Conservation (phyloP, 169 alveolate species). For the Plasmodium ovale region DNA sequence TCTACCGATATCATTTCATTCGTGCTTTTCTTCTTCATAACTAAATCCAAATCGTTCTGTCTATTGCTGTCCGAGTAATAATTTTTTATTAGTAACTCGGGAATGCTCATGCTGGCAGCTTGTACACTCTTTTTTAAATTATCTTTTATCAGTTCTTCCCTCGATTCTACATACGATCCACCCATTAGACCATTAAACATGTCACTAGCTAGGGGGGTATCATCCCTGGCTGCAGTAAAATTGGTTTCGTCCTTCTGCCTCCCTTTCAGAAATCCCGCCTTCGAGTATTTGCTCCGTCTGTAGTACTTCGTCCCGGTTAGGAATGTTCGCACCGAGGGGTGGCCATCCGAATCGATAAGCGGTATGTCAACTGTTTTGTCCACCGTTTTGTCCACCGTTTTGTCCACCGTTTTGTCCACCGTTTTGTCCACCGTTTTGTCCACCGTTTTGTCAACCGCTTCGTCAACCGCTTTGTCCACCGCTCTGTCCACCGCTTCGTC, state of each 20-base stretch:
- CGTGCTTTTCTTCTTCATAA: background rate
- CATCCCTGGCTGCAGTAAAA: background rate
- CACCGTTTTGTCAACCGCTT: background rate
- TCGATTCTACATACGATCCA: conserved; percentile 11
- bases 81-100: conserved; percentile 16
- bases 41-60: conserved; percentile 37
- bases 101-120: background rate
- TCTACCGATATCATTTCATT: background rate
- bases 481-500: no score
- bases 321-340: conserved; percentile 30
- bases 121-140: conserved; percentile 13
- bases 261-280: conserved; percentile 53
- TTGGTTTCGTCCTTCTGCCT: background rate
- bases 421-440: background rate
- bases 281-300: conserved; percentile 71
- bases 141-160: conserved; percentile 29
- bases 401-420: background rate
- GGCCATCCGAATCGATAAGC: no score
- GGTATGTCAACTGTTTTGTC: no score
- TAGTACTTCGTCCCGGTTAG: conserved; percentile 71
- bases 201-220: background rate
- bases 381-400: background rate
- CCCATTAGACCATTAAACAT: background rate
- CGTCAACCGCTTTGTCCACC: background rate
- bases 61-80: conserved; percentile 33